Percentiles rank a stretch among this genome's conserved stretches.
phyloP scores from a whole-genome alignment of 768 basidiomycete species.

The Boletales sp. region DNA sequence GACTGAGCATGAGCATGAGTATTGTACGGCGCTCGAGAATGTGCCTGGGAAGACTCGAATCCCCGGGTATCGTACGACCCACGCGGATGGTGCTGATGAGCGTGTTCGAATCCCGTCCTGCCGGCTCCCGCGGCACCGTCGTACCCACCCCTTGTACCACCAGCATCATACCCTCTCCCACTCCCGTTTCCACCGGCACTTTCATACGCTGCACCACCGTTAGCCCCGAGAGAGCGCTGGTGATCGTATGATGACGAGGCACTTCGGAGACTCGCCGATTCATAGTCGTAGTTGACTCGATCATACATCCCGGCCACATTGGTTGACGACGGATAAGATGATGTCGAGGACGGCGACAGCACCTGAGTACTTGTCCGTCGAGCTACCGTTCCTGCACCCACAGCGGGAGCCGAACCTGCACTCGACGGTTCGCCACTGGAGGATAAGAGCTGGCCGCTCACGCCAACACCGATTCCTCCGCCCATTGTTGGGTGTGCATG shows the following conservation, averaged over 20 bases:
- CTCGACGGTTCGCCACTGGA: conserved; percentile 11
- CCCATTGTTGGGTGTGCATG: conserved; percentile 14
- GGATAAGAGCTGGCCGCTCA: conserved; percentile 20
- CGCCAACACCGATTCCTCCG: conserved; percentile 4
- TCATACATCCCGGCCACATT: conserved; percentile 19
- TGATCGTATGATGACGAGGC: conserved; percentile 21
- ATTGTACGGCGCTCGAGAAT: conserved; percentile 17
- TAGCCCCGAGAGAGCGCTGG: conserved; percentile 14
- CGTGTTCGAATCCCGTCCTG: conserved; percentile 22
- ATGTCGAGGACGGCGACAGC: conserved; percentile 9
- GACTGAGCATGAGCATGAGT: conserved; percentile 14
- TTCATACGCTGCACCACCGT: conserved; percentile 14
- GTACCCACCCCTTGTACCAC: conserved; percentile 18
- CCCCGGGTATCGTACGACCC: conserved; percentile 24
- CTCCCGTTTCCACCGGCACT: conserved; percentile 6
- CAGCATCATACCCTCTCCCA: conserved; percentile 22
- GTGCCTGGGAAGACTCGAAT: conserved; percentile 25
- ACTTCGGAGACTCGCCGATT: conserved; percentile 12
- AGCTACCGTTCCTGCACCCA: neutral
- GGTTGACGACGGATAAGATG: conserved; percentile 16
- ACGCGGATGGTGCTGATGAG: conserved; percentile 25
- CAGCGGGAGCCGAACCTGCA: conserved; percentile 4
- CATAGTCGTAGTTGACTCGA: conserved; percentile 21
- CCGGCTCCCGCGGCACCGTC: conserved; percentile 11
- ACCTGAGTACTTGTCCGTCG: conserved; percentile 17